phyloP scores from a whole-genome alignment of 129 eudicot species.

The Oenanthe sinensis region DNA sequence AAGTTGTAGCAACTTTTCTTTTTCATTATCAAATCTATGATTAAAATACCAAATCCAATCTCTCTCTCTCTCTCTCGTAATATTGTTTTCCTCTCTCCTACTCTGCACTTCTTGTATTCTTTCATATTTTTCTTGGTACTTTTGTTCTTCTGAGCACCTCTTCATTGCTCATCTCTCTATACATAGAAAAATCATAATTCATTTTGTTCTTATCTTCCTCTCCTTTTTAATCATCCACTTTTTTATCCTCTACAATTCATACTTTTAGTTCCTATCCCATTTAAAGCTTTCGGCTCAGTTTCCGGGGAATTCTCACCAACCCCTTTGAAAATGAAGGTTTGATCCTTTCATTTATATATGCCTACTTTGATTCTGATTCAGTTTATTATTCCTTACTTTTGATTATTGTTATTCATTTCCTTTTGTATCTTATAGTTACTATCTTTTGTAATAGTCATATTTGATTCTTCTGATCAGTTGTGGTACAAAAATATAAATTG shows the following conservation, averaged over 20 bases:
- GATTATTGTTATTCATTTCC: slow-evolving; percentile 3
- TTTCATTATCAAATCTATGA: too few species aligned
- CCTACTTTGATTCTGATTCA: neutral
- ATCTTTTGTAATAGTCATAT: neutral
- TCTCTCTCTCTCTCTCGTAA: neutral
- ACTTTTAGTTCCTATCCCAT: slow-evolving; percentile 15
- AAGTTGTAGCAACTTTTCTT: too few species aligned
- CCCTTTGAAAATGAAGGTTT: slow-evolving; percentile 44
- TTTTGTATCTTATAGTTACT: neutral
- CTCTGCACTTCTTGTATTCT: slow-evolving; percentile 37
- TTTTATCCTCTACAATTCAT: neutral
- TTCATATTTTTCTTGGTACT: slow-evolving; percentile 23
- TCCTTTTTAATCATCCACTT: slow-evolving; percentile 1
- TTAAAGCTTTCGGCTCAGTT: slow-evolving; percentile 14
- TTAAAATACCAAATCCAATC: too few species aligned
- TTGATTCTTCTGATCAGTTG: neutral
- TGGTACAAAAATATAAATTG: too few species aligned
- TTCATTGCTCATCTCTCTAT: slow-evolving; percentile 20
- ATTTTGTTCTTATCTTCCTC: slow-evolving; percentile 16
- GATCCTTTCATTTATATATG: slow-evolving; percentile 14
- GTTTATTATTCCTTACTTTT: slow-evolving; percentile 1
- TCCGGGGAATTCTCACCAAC: neutral
- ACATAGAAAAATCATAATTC: slow-evolving; percentile 30
- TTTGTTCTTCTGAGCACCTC: slow-evolving; percentile 19
- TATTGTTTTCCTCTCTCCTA: slow-evolving; percentile 39